Base-by-base conservation (phyloP, 2,329 filamentous ascomycete species). In the Fusarium tricinctum region DNA sequence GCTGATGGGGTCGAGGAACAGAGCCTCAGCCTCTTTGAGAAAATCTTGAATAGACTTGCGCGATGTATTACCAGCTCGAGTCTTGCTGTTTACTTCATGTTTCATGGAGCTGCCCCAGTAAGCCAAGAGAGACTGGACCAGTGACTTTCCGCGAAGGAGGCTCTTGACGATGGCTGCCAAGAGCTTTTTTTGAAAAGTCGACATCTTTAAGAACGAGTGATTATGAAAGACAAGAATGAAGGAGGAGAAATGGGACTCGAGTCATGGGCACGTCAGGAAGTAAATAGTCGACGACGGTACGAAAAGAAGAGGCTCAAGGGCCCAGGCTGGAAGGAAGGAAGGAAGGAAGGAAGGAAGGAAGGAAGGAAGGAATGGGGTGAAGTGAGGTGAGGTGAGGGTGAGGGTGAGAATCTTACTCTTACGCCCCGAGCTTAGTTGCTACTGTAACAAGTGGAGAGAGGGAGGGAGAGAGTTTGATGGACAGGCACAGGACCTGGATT, bases 61-160 rank as follows among this genome's bases (percentile, higher is more conserved):
- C 42, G 70, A 53, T 10, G 68, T 53, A 22, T 67, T 69, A 35
- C 50, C 63, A 48, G 62, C 65, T 35, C 69, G 53, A 26, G 69
- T 57, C 20, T 76, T 73, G 46, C 60, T 52, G 46, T 63, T 69
- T 32, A 71, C 66, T 43, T 78, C 79, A 55, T 80, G 62, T 45
- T 75, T 68, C 45, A 79, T 69, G 30, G 85, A 82, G 58, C 77
- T 80, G 43, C 83, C 77, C 84, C 85, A 88, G 73, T 85, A 85
- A 61, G 84, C 80, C 60, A 90, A 77, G 30, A 89, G 79, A 50
- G 86, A 85, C 73, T 87, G 83, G 61, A 90, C 76, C 64, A 89
- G 78, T 49, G 86, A 87, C 78, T 86, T 89, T 70, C 88, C 88
- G 51, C 84, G 82, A 49, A 88, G 79, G 56, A 90, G 81, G 71